Evolutionary conservation across 257 asterid species (phyloP).

Genomic region (Solanum tarapatanum): DNA sequence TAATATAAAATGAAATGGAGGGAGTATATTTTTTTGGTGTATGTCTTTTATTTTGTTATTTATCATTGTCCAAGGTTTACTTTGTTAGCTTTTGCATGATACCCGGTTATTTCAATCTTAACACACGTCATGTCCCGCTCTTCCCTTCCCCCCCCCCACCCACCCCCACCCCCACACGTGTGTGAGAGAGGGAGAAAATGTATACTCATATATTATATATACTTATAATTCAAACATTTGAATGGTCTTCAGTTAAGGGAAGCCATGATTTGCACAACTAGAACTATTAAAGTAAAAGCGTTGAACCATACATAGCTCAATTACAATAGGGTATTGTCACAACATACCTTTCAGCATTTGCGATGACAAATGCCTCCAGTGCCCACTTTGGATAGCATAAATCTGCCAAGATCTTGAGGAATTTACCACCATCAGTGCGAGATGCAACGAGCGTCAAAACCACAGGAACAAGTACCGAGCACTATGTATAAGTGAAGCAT

Average conservation of each 20-base stretch:
- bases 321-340: neutral
- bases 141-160: neutral
- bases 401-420: slow-evolving; percentile 37
- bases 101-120: neutral
- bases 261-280: neutral
- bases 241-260: neutral
- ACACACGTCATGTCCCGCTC: neutral
- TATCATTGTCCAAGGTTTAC: neutral
- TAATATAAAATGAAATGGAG: neutral
- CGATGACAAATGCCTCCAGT: slow-evolving; percentile 76
- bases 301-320: neutral
- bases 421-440: slow-evolving; percentile 28
- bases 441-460: slow-evolving; percentile 79
- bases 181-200: neutral
- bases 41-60: neutral
- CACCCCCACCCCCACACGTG: neutral
- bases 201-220: neutral
- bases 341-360: slow-evolving; percentile 66
- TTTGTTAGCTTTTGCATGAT: neutral
- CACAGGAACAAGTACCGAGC: slow-evolving; percentile 81
- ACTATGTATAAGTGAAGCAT: slow-evolving; percentile 25
- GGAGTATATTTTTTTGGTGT: neutral
- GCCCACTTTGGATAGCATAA: slow-evolving; percentile 92
- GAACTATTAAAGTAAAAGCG: neutral
- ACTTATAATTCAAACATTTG: neutral